Base-by-base conservation (phyloP, 345 rosid genomes). In the Cardamine resedifolia region DNA sequence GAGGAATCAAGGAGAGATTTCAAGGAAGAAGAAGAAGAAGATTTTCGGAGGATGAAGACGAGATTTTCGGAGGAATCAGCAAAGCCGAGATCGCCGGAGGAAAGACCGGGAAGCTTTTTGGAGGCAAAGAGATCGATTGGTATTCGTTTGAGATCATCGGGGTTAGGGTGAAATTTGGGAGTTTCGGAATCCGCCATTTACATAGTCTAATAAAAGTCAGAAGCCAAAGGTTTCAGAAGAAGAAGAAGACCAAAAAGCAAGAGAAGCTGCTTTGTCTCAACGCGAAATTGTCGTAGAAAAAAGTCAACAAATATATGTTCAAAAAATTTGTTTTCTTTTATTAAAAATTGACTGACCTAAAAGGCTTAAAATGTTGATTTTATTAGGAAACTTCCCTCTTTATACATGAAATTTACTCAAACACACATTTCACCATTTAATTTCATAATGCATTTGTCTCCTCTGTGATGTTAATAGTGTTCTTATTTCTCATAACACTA, bases 71-170 rank as follows among this genome's bases (percentile, higher is more conserved):
- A 73, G 56, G 97, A 87, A 83, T 90, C 92, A 63, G 80, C 83
- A 34, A 94, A 86, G 2, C 90, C 91, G 38, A 86, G 72, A 27
- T 85, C 87, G 14, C 90, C 92, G 51, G 67, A 61, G 28, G 89
- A 62, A 44, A 89, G 90, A 10, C 80, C 86, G 28, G 80, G 84
- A 41, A 83, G 84, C 41, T 87, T 85, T 82, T 86, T 90, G 28
- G 97, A 90, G 20, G 73, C 85, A 72, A 90, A 93, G 47, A 90
- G 86, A 71, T 90, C 94, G 31, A 87, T 45, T 30, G 97, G 93
- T 61, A 93, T 87, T 8, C 74, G 78, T 36, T 16, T 47, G 47
- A 57, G n/a, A 44, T 65, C 74, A 20, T 77, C 83, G 10, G 77
- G 75, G 26, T 79, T 39, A 9, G 66, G 80, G 6, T 64, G 48